A percentile compares a stretch with the other conserved stretches of the same genome.
These are phyloP conservation scores for Shiraia sp. DNA, from an alignment of 2,329 filamentous ascomycete species.

Conservation along the genomic window DNA sequence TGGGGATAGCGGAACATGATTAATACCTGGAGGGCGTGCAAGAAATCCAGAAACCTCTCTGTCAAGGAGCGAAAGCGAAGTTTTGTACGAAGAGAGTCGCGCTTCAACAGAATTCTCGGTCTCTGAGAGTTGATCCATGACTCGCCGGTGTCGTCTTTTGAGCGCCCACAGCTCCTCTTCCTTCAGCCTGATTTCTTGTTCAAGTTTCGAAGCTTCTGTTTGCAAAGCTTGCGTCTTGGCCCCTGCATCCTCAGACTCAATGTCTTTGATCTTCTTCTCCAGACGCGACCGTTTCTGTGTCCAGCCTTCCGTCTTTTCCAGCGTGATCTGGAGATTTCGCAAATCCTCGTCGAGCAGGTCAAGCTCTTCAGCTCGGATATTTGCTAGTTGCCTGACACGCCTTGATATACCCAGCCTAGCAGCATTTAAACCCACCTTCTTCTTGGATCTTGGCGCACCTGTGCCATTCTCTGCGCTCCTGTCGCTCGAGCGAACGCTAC, in stretches of 20 bases:
- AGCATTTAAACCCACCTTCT: slow-evolving; percentile 61
- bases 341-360: slow-evolving; percentile 62
- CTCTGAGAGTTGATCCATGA: slow-evolving; percentile 64
- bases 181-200: slow-evolving; percentile 66
- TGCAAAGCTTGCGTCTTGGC: slow-evolving; percentile 58
- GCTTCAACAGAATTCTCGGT: slow-evolving; percentile 69
- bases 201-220: slow-evolving; percentile 57
- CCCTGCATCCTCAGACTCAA: slow-evolving; percentile 61
- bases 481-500: slow-evolving; percentile 42
- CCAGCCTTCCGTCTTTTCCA: slow-evolving; percentile 64
- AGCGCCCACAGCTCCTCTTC: slow-evolving; percentile 67
- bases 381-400: slow-evolving; percentile 66
- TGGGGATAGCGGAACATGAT: slow-evolving; percentile 31
- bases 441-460: slow-evolving; percentile 38
- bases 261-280: slow-evolving; percentile 57
- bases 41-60: slow-evolving; percentile 64
- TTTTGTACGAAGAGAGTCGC: slow-evolving; percentile 71
- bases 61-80: slow-evolving; percentile 69
- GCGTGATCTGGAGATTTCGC: slow-evolving; percentile 59
- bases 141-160: slow-evolving; percentile 61
- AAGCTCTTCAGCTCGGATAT: slow-evolving; percentile 71
- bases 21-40: slow-evolving; percentile 55
- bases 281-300: slow-evolving; percentile 60
- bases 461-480: slow-evolving; percentile 22
- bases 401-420: slow-evolving; percentile 68